Conservation (phyloP, 1,139 yeast genomes). For the Nakaseomyces nivariensis region DNA sequence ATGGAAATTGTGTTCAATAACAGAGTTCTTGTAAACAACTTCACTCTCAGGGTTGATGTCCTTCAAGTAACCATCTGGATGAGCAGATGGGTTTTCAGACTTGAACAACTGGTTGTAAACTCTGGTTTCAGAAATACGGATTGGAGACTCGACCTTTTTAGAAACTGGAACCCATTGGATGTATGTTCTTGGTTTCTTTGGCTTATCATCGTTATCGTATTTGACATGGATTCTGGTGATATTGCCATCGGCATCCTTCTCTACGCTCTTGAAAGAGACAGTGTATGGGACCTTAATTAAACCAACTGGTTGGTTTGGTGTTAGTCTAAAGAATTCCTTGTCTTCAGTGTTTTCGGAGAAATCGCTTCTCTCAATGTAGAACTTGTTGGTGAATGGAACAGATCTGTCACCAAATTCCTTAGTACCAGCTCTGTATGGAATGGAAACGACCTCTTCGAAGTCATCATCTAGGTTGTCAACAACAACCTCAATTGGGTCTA, state of each 20-base stretch:
- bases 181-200: conserved; percentile 78
- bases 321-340: conserved; percentile 69
- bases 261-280: conserved; percentile 61
- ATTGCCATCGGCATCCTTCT: conserved; percentile 46
- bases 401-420: conserved; percentile 64
- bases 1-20: conserved; percentile 70
- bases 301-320: conserved; percentile 91
- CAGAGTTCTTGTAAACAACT: conserved; percentile 50
- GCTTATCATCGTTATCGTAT: conserved; percentile 49
- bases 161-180: conserved; percentile 93
- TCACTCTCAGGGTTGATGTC: conserved; percentile 81
- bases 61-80: conserved; percentile 78
- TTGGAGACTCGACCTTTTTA: conserved; percentile 49
- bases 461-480: conserved; percentile 76
- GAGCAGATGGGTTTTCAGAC: conserved; percentile 81
- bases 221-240: conserved; percentile 65
- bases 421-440: conserved; percentile 86
- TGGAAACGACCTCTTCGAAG: conserved; percentile 54
- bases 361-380: conserved; percentile 82
- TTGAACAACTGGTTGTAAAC: conserved; percentile 81
- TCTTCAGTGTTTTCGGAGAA: conserved; percentile 61
- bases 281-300: conserved; percentile 83
- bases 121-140: conserved; percentile 64
- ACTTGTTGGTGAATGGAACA: conserved; percentile 63
- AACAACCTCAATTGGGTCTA: conserved; percentile 76